These are phyloP conservation scores for Fraxinus velutina DNA, from an alignment of 305 asterid genomes.

Conservation along the genomic window DNA sequence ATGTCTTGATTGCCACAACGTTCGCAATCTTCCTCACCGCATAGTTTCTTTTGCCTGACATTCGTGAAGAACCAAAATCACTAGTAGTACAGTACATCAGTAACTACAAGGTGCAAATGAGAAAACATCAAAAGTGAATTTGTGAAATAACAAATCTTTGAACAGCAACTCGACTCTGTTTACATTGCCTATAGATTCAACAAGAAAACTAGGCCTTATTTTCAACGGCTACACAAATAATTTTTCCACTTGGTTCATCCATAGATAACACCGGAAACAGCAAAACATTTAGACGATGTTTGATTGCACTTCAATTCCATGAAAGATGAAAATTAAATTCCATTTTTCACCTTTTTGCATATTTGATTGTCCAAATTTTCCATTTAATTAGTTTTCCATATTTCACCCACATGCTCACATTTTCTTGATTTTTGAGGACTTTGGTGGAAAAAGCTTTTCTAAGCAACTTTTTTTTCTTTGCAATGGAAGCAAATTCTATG, in stretches of 20 bases:
- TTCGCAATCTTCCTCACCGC: slow-evolving; percentile 84
- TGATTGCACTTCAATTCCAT: too few species aligned
- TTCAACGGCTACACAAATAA: neutral
- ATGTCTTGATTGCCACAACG: slow-evolving; percentile 66
- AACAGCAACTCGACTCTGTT: neutral
- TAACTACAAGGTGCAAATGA: neutral
- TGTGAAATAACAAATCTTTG: neutral
- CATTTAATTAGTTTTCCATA: too few species aligned
- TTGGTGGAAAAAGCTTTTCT: too few species aligned
- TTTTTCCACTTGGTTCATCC: neutral
- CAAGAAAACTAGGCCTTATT: neutral
- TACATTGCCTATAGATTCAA: neutral
- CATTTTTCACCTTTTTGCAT: too few species aligned
- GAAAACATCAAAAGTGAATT: neutral
- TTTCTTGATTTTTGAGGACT: too few species aligned
- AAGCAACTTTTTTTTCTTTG: too few species aligned
- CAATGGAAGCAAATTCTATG: too few species aligned
- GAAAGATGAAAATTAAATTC: too few species aligned
- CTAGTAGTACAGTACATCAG: neutral
- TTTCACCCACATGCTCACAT: too few species aligned
- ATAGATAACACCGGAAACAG: neutral
- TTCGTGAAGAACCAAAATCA: slow-evolving; percentile 10
- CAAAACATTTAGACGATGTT: neutral
- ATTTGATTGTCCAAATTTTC: too few species aligned
- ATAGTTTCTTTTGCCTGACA: slow-evolving; percentile 71